Conservation (phyloP, 2,329 filamentous ascomycete species). For the Microsporum audouinii region DNA sequence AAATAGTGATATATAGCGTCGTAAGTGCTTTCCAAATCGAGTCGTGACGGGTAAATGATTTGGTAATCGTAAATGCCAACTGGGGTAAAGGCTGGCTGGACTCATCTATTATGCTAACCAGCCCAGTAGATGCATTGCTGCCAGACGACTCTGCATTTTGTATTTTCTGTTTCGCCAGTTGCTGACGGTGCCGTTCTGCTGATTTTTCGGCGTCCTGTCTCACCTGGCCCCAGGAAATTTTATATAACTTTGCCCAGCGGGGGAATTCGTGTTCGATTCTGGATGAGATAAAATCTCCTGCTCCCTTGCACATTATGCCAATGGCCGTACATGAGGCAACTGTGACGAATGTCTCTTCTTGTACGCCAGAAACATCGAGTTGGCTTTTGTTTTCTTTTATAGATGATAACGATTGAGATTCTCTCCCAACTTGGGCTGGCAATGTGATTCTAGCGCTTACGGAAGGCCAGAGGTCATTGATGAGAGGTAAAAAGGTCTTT, state of each 20-base stretch:
- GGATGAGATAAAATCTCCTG: slow-evolving; percentile 69
- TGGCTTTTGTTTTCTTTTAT: slow-evolving; percentile 22
- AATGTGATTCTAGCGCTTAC: slow-evolving; percentile 37
- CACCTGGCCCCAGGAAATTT: slow-evolving; percentile 28
- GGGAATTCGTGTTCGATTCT: slow-evolving; percentile 60
- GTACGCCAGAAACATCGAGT: slow-evolving; percentile 19
- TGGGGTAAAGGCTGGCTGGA: slow-evolving; percentile 12
- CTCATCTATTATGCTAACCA: slow-evolving; percentile 12
- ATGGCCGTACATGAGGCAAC: slow-evolving; percentile 61
- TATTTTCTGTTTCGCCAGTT: not conserved
- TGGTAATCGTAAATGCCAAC: slow-evolving; percentile 15
- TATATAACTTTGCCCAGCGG: slow-evolving; percentile 34
- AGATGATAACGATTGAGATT: slow-evolving; percentile 27
- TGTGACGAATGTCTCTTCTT: slow-evolving; percentile 43
- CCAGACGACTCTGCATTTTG: not conserved
- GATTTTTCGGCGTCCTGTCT: slow-evolving; percentile 27
- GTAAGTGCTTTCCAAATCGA: slow-evolving; percentile 29
- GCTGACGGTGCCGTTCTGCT: slow-evolving; percentile 24
- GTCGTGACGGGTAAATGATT: slow-evolving; percentile 31
- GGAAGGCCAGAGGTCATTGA: slow-evolving; percentile 86
- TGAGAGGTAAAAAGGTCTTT: slow-evolving; percentile 71
- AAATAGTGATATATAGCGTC: slow-evolving; percentile 30
- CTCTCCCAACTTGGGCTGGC: slow-evolving; percentile 45
- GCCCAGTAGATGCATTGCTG: not conserved
- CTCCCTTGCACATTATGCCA: slow-evolving; percentile 54